These are phyloP conservation scores for Thermochaetoides thermophila DNA, from an alignment of 495 filamentous ascomycete species.

Conservation along the genomic window DNA sequence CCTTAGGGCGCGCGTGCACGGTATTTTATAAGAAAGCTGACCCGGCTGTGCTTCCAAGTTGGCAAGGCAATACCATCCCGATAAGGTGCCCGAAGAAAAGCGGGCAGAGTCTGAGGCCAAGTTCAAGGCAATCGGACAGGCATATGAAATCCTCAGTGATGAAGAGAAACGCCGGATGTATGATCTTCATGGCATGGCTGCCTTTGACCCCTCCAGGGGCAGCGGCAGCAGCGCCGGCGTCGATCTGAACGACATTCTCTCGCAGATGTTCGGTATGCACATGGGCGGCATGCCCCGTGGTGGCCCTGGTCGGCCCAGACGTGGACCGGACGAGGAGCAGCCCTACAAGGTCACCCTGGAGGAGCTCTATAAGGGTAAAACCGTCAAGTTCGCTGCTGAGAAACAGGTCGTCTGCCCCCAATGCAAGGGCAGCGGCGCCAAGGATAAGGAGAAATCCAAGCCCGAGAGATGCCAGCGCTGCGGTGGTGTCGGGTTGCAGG, in stretches of 20 bases:
- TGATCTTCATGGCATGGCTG: constrained; percentile 86
- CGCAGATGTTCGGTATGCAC: constrained; percentile 80
- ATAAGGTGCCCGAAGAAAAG: constrained; percentile 84
- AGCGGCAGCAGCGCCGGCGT: constrained; percentile 53
- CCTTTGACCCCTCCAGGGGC: constrained; percentile 60
- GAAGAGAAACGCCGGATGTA: constrained; percentile 85
- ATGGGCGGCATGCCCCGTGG: constrained; percentile 41
- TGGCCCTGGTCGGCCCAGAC: constrained; percentile 44
- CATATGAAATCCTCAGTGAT: constrained; percentile 95
- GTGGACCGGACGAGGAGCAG: constrained; percentile 73
- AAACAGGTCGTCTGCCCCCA: constrained; percentile 79
- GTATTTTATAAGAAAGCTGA: too few relatives aligned
- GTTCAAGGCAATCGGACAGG: constrained; percentile 83
- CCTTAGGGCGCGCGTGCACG: too few relatives aligned
- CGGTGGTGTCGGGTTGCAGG: constrained; percentile 56
- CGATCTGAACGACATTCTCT: constrained; percentile 80
- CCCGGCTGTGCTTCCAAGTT: too few relatives aligned
- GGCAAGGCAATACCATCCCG: constrained; percentile 77
- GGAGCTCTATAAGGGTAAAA: constrained; percentile 96
- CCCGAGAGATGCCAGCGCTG: constrained; percentile 73
- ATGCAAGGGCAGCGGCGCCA: constrained; percentile 84
- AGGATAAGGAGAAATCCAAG: constrained; percentile 85
- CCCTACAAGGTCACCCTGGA: constrained; percentile 80
- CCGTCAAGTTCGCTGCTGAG: constrained; percentile 82
- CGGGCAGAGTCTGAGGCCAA: constrained; percentile 70